A percentile compares a stretch with the other conserved stretches of the same genome.
phyloP scores from a whole-genome alignment of 257 asterid species.

The Solanum pimpinellifolium region DNA sequence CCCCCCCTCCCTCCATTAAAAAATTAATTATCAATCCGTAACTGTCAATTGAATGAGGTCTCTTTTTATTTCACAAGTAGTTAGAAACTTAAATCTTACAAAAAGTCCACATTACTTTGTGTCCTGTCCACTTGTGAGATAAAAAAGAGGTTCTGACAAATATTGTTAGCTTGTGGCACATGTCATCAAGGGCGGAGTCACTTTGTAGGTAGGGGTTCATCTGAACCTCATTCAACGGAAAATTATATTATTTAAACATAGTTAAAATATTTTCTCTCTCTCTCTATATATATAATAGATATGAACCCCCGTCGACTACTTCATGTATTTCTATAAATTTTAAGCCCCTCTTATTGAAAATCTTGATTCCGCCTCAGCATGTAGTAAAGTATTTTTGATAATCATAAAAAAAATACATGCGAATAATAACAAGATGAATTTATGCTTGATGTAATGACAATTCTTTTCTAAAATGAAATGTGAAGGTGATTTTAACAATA shows the following conservation, averaged over 20 bases:
- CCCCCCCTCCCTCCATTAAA: neutral
- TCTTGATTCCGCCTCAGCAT: no score
- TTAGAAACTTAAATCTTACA: neutral
- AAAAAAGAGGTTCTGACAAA: fast-evolving
- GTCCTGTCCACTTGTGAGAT: neutral
- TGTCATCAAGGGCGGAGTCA: no score
- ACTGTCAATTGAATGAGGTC: neutral
- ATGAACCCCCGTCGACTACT: fast-evolving
- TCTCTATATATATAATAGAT: no score
- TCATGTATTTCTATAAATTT: no score
- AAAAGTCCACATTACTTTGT: neutral
- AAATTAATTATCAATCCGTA: no score
- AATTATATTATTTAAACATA: no score
- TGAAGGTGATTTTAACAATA: neutral
- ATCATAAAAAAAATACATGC: neutral
- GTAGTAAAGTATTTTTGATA: no score
- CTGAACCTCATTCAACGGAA: fast-evolving
- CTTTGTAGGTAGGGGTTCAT: no score
- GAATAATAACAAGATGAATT: neutral
- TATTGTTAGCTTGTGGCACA: neutral
- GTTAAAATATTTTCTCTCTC: no score
- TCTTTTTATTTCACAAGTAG: neutral
- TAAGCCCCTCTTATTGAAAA: no score
- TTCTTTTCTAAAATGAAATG: neutral
- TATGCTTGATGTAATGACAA: neutral